phyloP scores from a whole-genome alignment of 2,329 filamentous ascomycete species.

The Neopestalotiopsis rosae region DNA sequence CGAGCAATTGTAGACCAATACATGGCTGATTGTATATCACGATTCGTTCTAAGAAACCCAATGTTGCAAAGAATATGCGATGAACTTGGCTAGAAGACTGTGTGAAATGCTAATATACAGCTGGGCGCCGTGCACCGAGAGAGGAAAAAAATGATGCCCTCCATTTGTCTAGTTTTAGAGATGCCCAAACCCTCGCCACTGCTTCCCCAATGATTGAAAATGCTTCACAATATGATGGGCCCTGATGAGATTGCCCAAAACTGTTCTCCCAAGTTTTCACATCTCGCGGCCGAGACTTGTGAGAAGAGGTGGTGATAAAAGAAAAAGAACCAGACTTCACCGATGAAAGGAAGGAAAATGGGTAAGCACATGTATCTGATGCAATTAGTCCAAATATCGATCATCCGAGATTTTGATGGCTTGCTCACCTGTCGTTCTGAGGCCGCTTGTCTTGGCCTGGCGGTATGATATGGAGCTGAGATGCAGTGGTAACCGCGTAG shows the following conservation, averaged over 20 bases:
- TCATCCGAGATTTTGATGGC: background rate
- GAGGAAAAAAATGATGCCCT: background rate
- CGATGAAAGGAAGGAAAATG: background rate
- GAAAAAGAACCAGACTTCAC: background rate
- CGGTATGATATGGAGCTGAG: background rate
- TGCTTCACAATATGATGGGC: background rate
- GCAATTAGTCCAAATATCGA: background rate
- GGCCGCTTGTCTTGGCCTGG: background rate
- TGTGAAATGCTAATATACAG: slow-evolving; percentile 6
- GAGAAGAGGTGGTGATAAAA: background rate
- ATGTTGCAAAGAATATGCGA: background rate
- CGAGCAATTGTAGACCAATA: slow-evolving; percentile 57
- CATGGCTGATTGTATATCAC: background rate
- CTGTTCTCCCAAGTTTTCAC: background rate
- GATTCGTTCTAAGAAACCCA: background rate
- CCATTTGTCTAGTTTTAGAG: background rate
- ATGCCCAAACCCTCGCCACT: background rate
- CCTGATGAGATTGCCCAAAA: background rate
- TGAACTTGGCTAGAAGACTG: background rate
- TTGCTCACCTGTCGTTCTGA: background rate
- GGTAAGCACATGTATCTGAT: background rate
- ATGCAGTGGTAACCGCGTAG: background rate
- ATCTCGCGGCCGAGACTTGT: background rate
- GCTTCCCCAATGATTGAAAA: background rate
- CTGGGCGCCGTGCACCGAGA: background rate